Evolutionary conservation across 176 grass and related monocot genomes (phyloP).

Genomic region (Musa beccarii): DNA sequence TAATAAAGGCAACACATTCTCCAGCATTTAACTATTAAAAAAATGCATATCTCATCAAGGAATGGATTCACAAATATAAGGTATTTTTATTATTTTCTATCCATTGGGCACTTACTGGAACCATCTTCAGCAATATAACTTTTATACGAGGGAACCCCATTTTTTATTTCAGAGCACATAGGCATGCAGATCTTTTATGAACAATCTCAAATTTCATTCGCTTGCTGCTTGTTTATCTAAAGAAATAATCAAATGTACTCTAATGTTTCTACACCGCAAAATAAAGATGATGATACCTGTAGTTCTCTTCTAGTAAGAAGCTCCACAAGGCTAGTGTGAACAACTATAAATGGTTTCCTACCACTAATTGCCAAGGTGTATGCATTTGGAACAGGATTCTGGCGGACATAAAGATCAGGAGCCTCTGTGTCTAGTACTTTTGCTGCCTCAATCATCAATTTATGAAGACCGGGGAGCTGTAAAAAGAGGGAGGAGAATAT

Average conservation of each 20-base stretch:
- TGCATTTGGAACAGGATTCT: constrained; percentile 81
- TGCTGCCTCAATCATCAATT: constrained; percentile 52
- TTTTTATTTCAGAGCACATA: too few species aligned
- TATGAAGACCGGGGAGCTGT: constrained; percentile 65
- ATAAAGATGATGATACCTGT: constrained; percentile 36
- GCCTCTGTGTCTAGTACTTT: constrained; percentile 66
- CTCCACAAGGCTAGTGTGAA: constrained; percentile 89
- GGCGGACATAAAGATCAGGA: constrained; percentile 80
- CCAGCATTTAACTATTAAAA: background rate
- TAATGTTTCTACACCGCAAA: too few species aligned
- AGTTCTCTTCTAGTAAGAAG: constrained; percentile 80
- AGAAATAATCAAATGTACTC: too few species aligned
- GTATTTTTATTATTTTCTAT: too few species aligned
- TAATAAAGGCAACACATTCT: background rate
- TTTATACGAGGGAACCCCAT: too few species aligned
- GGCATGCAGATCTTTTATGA: too few species aligned
- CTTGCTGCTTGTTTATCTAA: too few species aligned
- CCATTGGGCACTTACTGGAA: too few species aligned
- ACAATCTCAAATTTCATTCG: too few species aligned
- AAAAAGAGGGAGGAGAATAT: background rate
- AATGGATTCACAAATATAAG: too few species aligned
- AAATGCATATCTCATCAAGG: background rate
- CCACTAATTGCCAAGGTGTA: constrained; percentile 88
- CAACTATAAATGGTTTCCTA: constrained; percentile 83
- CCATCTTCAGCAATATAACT: too few species aligned